Evolutionary conservation across 2,329 filamentous ascomycete genomes (phyloP), one percentile per base, ranked within the genome.

Genomic region (Monosporascus sp.): DNA sequence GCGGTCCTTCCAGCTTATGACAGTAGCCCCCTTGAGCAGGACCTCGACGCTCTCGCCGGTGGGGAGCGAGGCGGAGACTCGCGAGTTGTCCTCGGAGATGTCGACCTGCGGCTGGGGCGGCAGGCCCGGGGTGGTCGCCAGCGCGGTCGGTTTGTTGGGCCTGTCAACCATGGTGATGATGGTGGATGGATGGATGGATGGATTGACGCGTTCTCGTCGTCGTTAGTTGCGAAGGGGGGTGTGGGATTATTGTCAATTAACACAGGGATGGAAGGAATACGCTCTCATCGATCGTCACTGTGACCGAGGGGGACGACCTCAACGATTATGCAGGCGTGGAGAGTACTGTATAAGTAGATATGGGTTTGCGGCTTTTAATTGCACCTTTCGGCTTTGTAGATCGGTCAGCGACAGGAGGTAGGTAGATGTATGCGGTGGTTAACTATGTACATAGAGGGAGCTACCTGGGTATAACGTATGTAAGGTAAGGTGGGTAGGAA

Each of bases 1-100:
- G 55, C 85, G 81, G 67, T 88, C 87, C 78, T 94, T 96, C 94
- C 94, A 99, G 72, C 88, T 94, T 55, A 89, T 85, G 48, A 99
- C 88, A 1, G 92, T 97, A 11, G 94, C 94, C 54, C 94, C 94
- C 66, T 89, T 89, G n/a, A 97, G 84, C 56, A 96, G 78, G 38
- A 99, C 79, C 60, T 91, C 86, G 61, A 96, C 83, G 52, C 84
- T 89, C 74, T 97, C 92, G 61, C 93, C 92, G 1, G 90, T 88
- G 40, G 91, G 89, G 44, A 97, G 82, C 31, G 80, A 81, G 37
- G 93, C 93, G n/a, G 82, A 81, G 50, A 97, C 86, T 55, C 83
- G 84, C 55, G 81, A 81, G 71, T 85, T 85, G 67, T 84, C 83
- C 63, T 89, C 81, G 28, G 85, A 82, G 65, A 92, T 85, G 69